Base-by-base conservation (phyloP, 192 early-diverging fungal genomes). In the Polychytrium aggregatum region DNA sequence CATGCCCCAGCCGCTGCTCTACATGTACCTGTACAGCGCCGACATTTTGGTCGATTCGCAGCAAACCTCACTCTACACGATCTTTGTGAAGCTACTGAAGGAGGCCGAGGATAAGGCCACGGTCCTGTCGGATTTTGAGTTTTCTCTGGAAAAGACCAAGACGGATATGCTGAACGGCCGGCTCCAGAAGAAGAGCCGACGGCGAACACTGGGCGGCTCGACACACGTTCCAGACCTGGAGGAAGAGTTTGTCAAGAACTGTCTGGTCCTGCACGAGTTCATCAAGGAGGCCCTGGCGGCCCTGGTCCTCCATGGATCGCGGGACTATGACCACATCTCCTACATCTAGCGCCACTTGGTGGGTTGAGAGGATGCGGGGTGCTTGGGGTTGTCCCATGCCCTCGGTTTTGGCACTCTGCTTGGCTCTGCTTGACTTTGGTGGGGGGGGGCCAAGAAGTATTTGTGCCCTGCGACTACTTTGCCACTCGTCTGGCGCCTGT, bases 281-380 rank as follows among this genome's bases (percentile, higher is more conserved):
- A 82, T 87, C 34, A 97, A 97, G 54, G 92, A 97, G 62, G 68
- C 93, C 8, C 74, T 92, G 8, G 84, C 88, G 16, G 67, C 86
- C 13, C 65, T 92, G 30, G 27, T 72, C 16, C 45, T 65, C 50
- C 45, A 51, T 44, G 66, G 47, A 17, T 35, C 40, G 34, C 49
- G 26, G 18, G 56, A 34, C 3, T 21, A 57, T 55, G 25, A 57
- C n/a, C n/a, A n/a, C n/a, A n/a, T n/a, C n/a, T n/a, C n/a, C n/a
- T n/a, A n/a, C n/a, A n/a, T n/a, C n/a, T n/a, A n/a, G n/a, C n/a
- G n/a, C n/a, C n/a, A n/a, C n/a, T n/a, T n/a, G n/a, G n/a, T n/a
- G n/a, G n/a, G n/a, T n/a, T n/a, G n/a, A n/a, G n/a, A n/a, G n/a
- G n/a, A n/a, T n/a, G n/a, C n/a, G n/a, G n/a, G n/a, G n/a, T n/a